A percentile compares a stretch with the other conserved stretches of the same genome.
Evolutionary conservation across 2,329 filamentous ascomycete species (phyloP).

Genomic region (Capronia epimyces): DNA sequence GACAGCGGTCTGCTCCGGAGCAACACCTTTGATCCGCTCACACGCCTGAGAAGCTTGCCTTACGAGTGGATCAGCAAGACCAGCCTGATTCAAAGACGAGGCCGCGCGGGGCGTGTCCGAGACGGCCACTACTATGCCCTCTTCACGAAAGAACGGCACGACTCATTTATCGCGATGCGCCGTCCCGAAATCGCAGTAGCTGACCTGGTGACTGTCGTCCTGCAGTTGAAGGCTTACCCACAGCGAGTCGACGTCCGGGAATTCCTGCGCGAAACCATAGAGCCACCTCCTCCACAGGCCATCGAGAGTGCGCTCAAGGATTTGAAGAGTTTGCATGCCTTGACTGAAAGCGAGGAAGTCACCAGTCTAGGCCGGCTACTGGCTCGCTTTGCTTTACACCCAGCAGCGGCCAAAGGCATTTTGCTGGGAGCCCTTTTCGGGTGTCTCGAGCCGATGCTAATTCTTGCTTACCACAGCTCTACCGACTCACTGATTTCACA

Average conservation of each 20-base stretch:
- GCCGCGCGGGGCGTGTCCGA: conserved; percentile 90
- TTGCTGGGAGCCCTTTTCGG: conserved; percentile 80
- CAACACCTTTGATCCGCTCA: conserved; percentile 16
- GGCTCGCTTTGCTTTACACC: conserved; percentile 81
- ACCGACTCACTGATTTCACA: conserved; percentile 12
- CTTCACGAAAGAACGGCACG: conserved; percentile 83
- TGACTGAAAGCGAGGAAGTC: conserved; percentile 74
- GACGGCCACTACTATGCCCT: conserved; percentile 92
- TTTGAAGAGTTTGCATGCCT: conserved; percentile 81
- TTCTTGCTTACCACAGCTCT: conserved; percentile 55
- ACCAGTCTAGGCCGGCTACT: conserved; percentile 82
- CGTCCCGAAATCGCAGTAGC: conserved; percentile 92
- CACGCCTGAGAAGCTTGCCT: conserved; percentile 7
- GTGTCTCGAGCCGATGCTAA: conserved; percentile 86
- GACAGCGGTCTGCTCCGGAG: conserved; percentile 72
- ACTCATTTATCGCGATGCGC: conserved; percentile 70
- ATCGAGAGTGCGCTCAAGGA: conserved; percentile 88
- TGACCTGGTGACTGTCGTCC: conserved; percentile 85
- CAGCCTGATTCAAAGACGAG: conserved; percentile 92
- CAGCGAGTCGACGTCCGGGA: conserved; percentile 37
- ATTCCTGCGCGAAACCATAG: conserved; percentile 77
- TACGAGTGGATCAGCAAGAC: conserved; percentile 49
- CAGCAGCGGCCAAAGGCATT: conserved; percentile 89
- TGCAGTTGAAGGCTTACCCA: conserved; percentile 82
- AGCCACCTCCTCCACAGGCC: conserved; percentile 84